A percentile compares a stretch with the other conserved stretches of the same genome.
Conservation (phyloP, 371 early-diverging fungal species). For the Mortierella sp. region DNA sequence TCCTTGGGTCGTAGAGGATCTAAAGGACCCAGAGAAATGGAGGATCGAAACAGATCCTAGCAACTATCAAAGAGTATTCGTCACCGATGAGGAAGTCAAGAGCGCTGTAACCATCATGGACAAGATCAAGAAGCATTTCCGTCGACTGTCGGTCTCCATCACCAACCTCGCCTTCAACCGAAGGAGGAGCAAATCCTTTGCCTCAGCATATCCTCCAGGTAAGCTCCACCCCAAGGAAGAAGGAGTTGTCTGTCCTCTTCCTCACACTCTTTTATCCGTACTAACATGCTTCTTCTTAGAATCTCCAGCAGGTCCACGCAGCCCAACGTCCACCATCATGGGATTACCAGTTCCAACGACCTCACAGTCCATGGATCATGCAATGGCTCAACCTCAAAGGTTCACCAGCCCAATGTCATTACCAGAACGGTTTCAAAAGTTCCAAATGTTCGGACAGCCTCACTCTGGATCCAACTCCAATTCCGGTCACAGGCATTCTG, state of each 20-base stretch:
- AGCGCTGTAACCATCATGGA: conserved; percentile 64
- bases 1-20: conserved; percentile 87
- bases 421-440: conserved; percentile 50
- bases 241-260: neutral
- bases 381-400: conserved; percentile 31
- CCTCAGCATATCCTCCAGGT: conserved; percentile 39
- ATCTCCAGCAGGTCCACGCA: conserved; percentile 24
- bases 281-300: conserved; percentile 22
- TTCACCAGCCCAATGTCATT: conserved; percentile 34
- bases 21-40: conserved; percentile 73
- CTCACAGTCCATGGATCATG: conserved; percentile 39
- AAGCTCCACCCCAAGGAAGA: too few relatives aligned
- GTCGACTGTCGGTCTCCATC: conserved; percentile 70
- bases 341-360: conserved; percentile 41
- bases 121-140: conserved; percentile 58
- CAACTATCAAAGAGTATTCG: conserved; percentile 61
- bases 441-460: conserved; percentile 32
- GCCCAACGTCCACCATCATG: conserved; percentile 48
- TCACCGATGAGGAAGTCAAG: conserved; percentile 80
- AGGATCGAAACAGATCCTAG: conserved; percentile 72
- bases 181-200: conserved; percentile 43
- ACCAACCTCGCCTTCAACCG: conserved; percentile 53
- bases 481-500: conserved; percentile 1
- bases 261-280: neutral
- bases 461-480: conserved; percentile 25